These are phyloP conservation scores for Mediolabrus comicus DNA, from an alignment of 108 stramenopile genomes.

Conservation along the genomic window DNA sequence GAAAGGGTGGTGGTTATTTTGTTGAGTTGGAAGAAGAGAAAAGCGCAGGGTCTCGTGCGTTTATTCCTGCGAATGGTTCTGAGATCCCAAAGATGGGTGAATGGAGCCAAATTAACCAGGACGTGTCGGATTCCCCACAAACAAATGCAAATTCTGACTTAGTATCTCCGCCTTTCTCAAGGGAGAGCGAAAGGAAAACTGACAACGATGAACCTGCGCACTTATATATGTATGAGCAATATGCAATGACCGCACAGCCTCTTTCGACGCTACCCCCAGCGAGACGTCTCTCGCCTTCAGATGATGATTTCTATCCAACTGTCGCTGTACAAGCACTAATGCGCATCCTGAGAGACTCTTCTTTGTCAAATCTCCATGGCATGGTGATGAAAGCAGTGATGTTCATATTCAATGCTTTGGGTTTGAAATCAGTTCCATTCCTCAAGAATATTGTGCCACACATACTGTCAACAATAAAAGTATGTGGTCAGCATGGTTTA, in stretches of 20 bases:
- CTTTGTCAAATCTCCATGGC: slow-evolving; percentile 89
- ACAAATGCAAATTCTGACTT: background rate
- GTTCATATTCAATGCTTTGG: slow-evolving; percentile 92
- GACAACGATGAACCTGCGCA: slow-evolving; percentile 83
- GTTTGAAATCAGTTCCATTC: slow-evolving; percentile 85
- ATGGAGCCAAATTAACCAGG: slow-evolving; percentile 6
- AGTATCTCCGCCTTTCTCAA: background rate
- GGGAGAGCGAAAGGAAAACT: slow-evolving; percentile 3
- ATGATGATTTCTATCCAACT: slow-evolving; percentile 92
- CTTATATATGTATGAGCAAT: slow-evolving; percentile 88
- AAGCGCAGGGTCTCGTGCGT: background rate
- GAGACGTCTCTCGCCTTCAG: slow-evolving; percentile 65
- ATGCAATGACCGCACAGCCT: slow-evolving; percentile 86
- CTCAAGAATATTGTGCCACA: slow-evolving; percentile 88
- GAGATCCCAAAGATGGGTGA: slow-evolving; percentile 8
- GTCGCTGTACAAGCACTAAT: slow-evolving; percentile 91
- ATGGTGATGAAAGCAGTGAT: slow-evolving; percentile 93
- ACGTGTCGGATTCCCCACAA: background rate
- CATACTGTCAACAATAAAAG: slow-evolving; percentile 75
- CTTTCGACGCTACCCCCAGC: slow-evolving; percentile 64
- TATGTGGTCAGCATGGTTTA: slow-evolving; percentile 76
- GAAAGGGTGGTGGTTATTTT: slow-evolving; percentile 81
- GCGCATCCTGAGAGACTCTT: slow-evolving; percentile 84
- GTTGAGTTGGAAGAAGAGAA: slow-evolving; percentile 51
- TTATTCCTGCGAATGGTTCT: slow-evolving; percentile 15